phyloP scores from a whole-genome alignment of 106 monocot species.

The Dioscorea alata region DNA sequence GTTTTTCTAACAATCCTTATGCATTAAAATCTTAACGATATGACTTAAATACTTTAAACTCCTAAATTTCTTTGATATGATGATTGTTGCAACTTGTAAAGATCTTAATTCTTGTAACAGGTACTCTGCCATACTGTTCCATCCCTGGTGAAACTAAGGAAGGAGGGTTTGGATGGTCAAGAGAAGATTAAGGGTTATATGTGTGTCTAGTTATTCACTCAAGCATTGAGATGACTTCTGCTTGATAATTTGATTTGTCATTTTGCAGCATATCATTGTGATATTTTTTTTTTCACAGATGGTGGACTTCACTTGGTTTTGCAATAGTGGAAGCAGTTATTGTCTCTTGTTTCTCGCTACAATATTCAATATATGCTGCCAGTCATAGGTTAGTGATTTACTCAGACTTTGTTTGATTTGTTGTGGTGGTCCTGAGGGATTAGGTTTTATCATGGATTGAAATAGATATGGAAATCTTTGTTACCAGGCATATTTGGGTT shows the following conservation, averaged over 20 bases:
- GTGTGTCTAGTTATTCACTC: conserved; percentile 78
- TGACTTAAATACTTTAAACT: too few relatives aligned
- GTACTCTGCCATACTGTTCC: conserved; percentile 90
- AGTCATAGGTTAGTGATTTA: conserved; percentile 45
- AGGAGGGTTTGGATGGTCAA: conserved; percentile 98
- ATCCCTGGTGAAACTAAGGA: conserved; percentile 84
- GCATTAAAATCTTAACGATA: too few relatives aligned
- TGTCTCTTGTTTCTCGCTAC: conserved; percentile 82
- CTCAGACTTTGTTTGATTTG: background rate
- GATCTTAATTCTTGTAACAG: conserved; percentile 23
- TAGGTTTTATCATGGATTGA: too few relatives aligned
- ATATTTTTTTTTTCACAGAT: conserved; percentile 37
- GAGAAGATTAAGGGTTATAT: conserved; percentile 99
- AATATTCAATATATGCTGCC: conserved; percentile 90
- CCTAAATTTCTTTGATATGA: background rate
- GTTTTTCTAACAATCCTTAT: too few relatives aligned
- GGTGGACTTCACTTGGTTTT: conserved; percentile 94
- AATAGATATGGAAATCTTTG: too few relatives aligned
- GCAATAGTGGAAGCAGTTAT: conserved; percentile 71
- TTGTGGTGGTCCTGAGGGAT: too few relatives aligned
- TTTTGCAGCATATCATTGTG: background rate
- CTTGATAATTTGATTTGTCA: conserved; percentile 3
- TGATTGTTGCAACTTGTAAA: background rate
- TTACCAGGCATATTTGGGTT: too few relatives aligned
- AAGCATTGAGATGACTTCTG: conserved; percentile 51